Evolutionary conservation across 73 alveolate species (phyloP).

Genomic region (Paramecium bursaria): DNA sequence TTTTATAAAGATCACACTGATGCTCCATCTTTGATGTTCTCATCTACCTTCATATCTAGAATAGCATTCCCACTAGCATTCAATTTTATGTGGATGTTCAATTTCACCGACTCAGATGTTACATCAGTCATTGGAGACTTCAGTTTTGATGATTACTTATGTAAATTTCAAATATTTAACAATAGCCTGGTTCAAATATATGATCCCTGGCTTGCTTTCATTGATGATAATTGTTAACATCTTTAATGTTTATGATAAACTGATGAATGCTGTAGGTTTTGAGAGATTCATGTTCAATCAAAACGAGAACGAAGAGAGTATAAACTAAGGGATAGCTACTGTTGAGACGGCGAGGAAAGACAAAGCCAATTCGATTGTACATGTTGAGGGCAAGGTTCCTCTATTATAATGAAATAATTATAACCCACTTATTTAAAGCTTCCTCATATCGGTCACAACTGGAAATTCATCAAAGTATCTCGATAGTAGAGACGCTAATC

Average conservation of each 20-base stretch:
- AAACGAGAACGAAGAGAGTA: conserved; percentile 1
- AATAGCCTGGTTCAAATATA: too few species aligned
- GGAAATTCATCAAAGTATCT: neutral
- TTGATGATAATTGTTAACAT: too few species aligned
- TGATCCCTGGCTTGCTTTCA: too few species aligned
- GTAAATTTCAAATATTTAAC: too few species aligned
- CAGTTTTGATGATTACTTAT: conserved; percentile 32
- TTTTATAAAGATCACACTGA: conserved; percentile 51
- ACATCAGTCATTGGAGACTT: conserved; percentile 49
- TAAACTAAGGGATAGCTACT: neutral
- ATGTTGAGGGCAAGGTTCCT: neutral
- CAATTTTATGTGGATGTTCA: conserved; percentile 50
- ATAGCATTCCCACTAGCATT: conserved; percentile 51
- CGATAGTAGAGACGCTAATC: neutral
- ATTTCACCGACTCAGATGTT: conserved; percentile 25
- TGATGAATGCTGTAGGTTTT: conserved; percentile 24
- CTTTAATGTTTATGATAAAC: neutral
- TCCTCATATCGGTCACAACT: neutral
- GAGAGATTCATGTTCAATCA: neutral
- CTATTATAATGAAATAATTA: conserved; percentile 8
- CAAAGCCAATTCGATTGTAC: neutral
- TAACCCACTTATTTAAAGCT: neutral
- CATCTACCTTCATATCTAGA: conserved; percentile 52
- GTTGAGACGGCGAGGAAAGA: neutral
- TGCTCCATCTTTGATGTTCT: conserved; percentile 44